These are phyloP conservation scores for Alternaria sp. DNA, from an alignment of 2,329 filamentous ascomycete genomes.

Conservation along the genomic window DNA sequence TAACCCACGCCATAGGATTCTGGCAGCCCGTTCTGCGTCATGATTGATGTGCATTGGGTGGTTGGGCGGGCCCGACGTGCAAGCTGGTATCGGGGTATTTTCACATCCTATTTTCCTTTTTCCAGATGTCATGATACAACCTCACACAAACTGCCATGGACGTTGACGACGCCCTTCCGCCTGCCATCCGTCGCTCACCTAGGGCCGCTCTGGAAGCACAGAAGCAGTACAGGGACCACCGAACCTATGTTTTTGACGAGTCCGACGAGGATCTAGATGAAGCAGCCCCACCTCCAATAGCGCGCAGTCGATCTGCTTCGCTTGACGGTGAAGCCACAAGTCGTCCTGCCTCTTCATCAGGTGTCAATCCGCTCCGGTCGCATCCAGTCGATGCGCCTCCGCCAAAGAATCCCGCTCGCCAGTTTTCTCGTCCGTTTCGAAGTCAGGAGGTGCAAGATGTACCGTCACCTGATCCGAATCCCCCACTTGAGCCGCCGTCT, in stretches of 20 bases:
- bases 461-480: conserved; percentile 16
- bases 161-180: conserved; percentile 23
- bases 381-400: conserved; percentile 24
- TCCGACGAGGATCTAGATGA: conserved; percentile 26
- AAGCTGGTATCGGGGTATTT: conserved; percentile 7
- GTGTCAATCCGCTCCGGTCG: conserved; percentile 30
- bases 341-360: conserved; percentile 18
- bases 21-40: conserved; percentile 19
- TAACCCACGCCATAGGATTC: conserved; percentile 11
- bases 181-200: conserved; percentile 31
- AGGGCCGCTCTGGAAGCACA: conserved; percentile 27
- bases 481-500: conserved; percentile 18
- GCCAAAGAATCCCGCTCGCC: conserved; percentile 15
- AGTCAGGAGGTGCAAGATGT: conserved; percentile 14
- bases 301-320: conserved; percentile 23
- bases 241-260: conserved; percentile 17
- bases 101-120: conserved; percentile 9
- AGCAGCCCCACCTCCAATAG: conserved; percentile 29
- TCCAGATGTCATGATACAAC: conserved; percentile 7
- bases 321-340: conserved; percentile 4
- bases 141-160: conserved; percentile 24
- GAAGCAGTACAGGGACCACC: conserved; percentile 19
- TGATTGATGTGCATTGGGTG: conserved; percentile 7
- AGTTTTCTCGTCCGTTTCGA: conserved; percentile 32
- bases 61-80: conserved; percentile 12